These are phyloP conservation scores for Spongiforma sp. DNA, from an alignment of 1,284 basidiomycete genomes.

Conservation along the genomic window DNA sequence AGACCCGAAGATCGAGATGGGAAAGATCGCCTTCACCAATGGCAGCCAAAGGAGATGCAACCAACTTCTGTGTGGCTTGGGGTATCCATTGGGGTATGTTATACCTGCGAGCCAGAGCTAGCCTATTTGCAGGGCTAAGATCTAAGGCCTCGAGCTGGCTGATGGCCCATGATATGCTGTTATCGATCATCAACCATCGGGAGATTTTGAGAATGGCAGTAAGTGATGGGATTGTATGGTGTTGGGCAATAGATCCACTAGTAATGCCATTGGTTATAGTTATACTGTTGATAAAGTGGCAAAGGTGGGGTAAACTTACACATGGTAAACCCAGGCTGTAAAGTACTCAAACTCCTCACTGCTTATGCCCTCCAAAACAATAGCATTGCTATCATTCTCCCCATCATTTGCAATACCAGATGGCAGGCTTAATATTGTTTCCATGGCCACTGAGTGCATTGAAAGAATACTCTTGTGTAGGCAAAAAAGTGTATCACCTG, in stretches of 20 bases:
- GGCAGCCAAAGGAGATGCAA: neutral
- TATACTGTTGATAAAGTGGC: too few relatives aligned
- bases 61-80: neutral
- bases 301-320: neutral
- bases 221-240: neutral
- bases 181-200: neutral
- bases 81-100: neutral
- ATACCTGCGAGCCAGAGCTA: neutral
- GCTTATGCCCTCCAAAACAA: neutral
- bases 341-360: neutral
- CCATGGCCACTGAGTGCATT: neutral
- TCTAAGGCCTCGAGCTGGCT: neutral
- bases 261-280: too few relatives aligned
- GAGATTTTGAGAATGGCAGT: neutral
- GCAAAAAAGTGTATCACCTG: neutral
- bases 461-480: neutral
- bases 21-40: neutral
- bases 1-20: neutral
- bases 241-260: neutral
- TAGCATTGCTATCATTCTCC: neutral
- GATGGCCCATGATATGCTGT: neutral
- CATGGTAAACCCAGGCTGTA: neutral
- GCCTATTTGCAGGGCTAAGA: neutral
- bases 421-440: neutral
- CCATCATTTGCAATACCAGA: neutral